Conservation (phyloP, 768 basidiomycete species). For the Lactarius pseudohatsudake region DNA sequence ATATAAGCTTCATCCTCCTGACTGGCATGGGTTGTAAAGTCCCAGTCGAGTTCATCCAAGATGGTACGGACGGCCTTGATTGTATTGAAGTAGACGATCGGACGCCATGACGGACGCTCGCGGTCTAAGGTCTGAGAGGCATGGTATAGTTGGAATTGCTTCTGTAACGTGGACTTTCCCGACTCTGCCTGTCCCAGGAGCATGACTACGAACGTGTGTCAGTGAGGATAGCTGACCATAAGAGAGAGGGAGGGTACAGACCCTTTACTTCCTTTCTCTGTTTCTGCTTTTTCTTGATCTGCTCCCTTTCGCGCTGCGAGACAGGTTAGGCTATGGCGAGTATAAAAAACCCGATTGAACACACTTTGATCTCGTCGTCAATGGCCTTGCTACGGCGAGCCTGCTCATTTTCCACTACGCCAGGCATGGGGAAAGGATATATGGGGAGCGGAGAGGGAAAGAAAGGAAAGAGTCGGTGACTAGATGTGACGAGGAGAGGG, state of each 20-base stretch:
- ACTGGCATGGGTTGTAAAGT: slow-evolving; percentile 25
- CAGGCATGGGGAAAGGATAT: slow-evolving; percentile 20
- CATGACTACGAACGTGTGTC: slow-evolving; percentile 48
- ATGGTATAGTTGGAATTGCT: slow-evolving; percentile 82
- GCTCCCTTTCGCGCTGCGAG: slow-evolving; percentile 47
- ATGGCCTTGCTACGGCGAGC: slow-evolving; percentile 51
- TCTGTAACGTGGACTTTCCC: slow-evolving; percentile 82
- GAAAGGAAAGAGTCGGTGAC: neutral
- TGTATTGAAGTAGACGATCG: slow-evolving; percentile 48
- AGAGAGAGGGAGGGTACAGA: slow-evolving; percentile 28
- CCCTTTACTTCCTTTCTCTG: slow-evolving; percentile 55
- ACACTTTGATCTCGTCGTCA: slow-evolving; percentile 57
- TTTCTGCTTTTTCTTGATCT: slow-evolving; percentile 46
- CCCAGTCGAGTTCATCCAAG: slow-evolving; percentile 32
- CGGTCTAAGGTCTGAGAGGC: slow-evolving; percentile 46
- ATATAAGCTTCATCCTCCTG: slow-evolving; percentile 25
- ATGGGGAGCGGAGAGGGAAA: neutral
- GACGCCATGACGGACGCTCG: slow-evolving; percentile 45
- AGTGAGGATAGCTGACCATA: neutral
- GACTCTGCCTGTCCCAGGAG: slow-evolving; percentile 75
- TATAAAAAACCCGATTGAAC: neutral
- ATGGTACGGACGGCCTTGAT: slow-evolving; percentile 40
- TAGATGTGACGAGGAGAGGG: slow-evolving; percentile 8
- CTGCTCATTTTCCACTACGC: slow-evolving; percentile 40
- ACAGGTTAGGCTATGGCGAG: neutral